A percentile compares a stretch with the other conserved stretches of the same genome.
phyloP scores from a whole-genome alignment of 23 red algal genomes.

The Rhodosorus marinus region DNA sequence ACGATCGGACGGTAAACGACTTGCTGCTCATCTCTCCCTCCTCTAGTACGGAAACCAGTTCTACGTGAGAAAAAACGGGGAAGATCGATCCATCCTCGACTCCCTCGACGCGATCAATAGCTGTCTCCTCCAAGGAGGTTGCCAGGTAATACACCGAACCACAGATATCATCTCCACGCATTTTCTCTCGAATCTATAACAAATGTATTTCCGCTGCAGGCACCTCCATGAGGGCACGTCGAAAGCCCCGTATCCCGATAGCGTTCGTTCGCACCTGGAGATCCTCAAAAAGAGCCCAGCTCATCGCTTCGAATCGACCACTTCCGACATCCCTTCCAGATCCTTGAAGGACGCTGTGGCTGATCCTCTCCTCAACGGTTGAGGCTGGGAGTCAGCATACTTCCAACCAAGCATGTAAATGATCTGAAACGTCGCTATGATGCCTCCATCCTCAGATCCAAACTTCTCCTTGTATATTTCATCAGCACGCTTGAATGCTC shows the following conservation, averaged over 20 bases:
- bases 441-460: constrained; percentile 4
- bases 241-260: no score
- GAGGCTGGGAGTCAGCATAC: constrained; percentile 6
- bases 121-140: constrained; percentile 30
- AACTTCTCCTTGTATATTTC: constrained; percentile 60
- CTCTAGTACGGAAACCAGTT: constrained; percentile 98
- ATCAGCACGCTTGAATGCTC: constrained; percentile 26
- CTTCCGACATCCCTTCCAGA: background rate
- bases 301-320: no score
- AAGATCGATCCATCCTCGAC: constrained; percentile 61
- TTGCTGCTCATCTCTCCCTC: no score
- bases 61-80: constrained; percentile 70
- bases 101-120: constrained; percentile 35
- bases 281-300: no score
- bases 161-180: no score
- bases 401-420: constrained; percentile 89
- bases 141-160: no score
- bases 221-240: no score
- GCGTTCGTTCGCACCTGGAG: no score
- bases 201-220: no score
- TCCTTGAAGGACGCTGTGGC: constrained; percentile 9
- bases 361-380: constrained; percentile 7
- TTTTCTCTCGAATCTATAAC: no score
- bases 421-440: constrained; percentile 47
- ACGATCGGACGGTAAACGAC: no score